Conservation (phyloP, 2,329 filamentous ascomycete species). For the Acephala macrosclerotiorum region DNA sequence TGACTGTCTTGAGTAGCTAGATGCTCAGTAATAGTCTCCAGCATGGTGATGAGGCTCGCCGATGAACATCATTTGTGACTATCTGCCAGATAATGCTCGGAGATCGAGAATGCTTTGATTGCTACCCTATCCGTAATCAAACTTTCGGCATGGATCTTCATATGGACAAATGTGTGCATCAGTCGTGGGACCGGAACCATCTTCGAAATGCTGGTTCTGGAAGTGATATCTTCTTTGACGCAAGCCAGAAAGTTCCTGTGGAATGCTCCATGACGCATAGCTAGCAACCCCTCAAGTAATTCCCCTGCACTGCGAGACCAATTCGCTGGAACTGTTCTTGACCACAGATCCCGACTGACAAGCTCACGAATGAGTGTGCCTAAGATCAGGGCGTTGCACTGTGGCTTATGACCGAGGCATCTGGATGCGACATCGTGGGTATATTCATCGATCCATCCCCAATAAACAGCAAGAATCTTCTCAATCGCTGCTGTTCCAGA, state of each 20-base stretch:
- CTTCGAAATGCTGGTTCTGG: too few species aligned
- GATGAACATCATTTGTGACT: too few species aligned
- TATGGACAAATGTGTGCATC: background rate
- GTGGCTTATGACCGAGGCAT: background rate
- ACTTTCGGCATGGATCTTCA: background rate
- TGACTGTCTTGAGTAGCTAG: too few species aligned
- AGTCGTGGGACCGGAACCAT: too few species aligned
- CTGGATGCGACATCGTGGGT: background rate
- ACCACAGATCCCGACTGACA: background rate
- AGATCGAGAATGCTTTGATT: too few species aligned
- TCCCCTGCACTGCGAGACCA: background rate
- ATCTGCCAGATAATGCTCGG: too few species aligned
- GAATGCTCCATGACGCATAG: too few species aligned
- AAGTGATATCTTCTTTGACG: too few species aligned
- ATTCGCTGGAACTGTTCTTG: background rate
- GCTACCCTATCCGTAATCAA: too few species aligned
- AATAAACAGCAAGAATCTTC: background rate
- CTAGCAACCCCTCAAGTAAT: background rate
- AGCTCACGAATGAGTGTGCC: constrained; percentile 1
- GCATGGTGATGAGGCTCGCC: too few species aligned
- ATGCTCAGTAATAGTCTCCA: too few species aligned
- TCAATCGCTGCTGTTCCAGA: background rate
- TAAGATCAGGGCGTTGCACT: constrained; percentile 1
- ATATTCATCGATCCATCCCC: background rate
- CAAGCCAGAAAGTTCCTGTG: too few species aligned